phyloP scores from a whole-genome alignment of 495 filamentous ascomycete species.

The Xylaria curta region DNA sequence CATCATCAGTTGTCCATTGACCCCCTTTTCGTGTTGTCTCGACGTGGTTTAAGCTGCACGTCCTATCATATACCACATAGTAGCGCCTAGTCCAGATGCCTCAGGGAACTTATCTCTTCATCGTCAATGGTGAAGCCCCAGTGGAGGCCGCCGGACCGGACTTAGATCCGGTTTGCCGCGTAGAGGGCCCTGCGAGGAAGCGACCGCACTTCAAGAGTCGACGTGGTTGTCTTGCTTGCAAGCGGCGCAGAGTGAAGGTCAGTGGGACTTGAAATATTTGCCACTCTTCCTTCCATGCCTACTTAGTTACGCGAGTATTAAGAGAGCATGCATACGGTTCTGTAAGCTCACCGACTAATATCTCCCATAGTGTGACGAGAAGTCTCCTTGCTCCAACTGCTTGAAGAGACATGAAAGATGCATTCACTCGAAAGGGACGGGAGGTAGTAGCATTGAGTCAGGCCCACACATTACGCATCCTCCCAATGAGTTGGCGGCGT shows the following conservation, averaged over 20 bases:
- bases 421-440: not conserved
- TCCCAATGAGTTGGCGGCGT: not conserved
- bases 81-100: not conserved
- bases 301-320: not conserved
- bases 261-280: not conserved
- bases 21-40: not conserved
- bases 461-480: not conserved
- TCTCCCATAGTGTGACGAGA: slow-evolving; percentile 27
- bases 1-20: not conserved
- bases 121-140: slow-evolving; percentile 14
- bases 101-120: not conserved
- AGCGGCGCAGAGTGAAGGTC: slow-evolving; percentile 28
- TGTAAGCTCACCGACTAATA: not conserved
- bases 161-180: not conserved
- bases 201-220: slow-evolving; percentile 28
- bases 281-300: not conserved
- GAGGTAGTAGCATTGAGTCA: not conserved
- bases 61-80: not conserved
- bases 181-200: slow-evolving; percentile 10
- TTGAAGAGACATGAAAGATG: slow-evolving; percentile 25
- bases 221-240: slow-evolving; percentile 23
- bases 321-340: not conserved
- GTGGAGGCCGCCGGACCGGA: not conserved
- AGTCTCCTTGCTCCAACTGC: slow-evolving; percentile 23
- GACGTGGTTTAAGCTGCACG: not conserved